Conservation (phyloP, 352 stramenopile species). For the Bremia lactucae region DNA sequence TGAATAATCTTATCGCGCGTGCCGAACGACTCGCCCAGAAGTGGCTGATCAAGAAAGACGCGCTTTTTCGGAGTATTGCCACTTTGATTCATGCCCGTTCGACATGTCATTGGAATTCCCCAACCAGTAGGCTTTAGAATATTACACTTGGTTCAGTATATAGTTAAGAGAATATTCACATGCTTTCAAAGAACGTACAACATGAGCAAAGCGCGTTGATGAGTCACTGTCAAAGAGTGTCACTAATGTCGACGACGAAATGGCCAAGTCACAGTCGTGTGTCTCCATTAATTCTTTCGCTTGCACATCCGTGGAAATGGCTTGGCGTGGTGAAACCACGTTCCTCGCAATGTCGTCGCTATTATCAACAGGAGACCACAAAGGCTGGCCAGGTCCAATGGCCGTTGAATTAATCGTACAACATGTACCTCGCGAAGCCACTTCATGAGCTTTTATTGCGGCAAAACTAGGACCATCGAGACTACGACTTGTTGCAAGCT, state of each 20-base stretch:
- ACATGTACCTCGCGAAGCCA: conserved; percentile 21
- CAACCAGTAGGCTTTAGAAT: conserved; percentile 25
- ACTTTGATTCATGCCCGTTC: conserved; percentile 19
- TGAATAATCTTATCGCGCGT: conserved; percentile 26
- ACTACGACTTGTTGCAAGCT: conserved; percentile 8
- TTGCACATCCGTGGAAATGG: conserved; percentile 47
- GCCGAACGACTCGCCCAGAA: conserved; percentile 16
- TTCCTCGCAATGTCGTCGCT: conserved; percentile 6
- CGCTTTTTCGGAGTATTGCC: conserved; percentile 26
- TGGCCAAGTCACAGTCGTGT: conserved; percentile 57
- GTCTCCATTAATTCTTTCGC: conserved; percentile 52
- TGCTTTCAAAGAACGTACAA: conserved; percentile 4
- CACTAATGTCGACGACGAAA: conserved; percentile 57
- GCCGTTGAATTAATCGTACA: conserved; percentile 9
- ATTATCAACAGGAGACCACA: conserved; percentile 6
- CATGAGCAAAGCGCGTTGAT: conserved; percentile 16
- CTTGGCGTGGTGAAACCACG: conserved; percentile 11
- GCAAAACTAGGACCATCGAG: neutral
- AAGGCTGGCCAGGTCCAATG: conserved; percentile 5
- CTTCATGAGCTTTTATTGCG: conserved; percentile 31
- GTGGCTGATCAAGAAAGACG: conserved; percentile 45
- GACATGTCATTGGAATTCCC: conserved; percentile 50
- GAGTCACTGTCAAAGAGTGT: conserved; percentile 56
- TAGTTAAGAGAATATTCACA: too few species aligned
- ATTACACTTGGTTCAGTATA: conserved; percentile 1